A percentile compares a stretch with the other conserved stretches of the same genome.
Conservation (phyloP, 805 yeast species). For the Dipodascopsis uninucleata region DNA sequence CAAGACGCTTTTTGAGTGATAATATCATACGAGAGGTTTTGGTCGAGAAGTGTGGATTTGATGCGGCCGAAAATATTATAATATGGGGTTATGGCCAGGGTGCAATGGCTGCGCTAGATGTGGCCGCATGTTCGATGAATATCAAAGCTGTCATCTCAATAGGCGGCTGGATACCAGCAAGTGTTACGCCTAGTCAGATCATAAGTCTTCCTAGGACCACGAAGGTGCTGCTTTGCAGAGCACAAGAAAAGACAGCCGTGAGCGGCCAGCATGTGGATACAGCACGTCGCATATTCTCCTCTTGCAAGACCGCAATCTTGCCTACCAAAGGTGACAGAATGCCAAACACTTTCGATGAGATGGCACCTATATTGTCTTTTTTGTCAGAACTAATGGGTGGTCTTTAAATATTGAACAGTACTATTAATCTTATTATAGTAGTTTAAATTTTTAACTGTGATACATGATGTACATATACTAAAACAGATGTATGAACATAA, state of each 20-base stretch:
- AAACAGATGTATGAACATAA: too few species aligned
- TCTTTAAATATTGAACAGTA: too few species aligned
- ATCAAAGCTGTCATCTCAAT: constrained; percentile 24
- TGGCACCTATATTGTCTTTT: constrained; percentile 27
- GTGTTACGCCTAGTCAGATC: constrained; percentile 18
- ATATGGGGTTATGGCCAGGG: constrained; percentile 29
- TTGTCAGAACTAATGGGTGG: constrained; percentile 13
- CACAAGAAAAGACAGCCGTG: constrained; percentile 11
- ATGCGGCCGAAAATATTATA: constrained; percentile 14
- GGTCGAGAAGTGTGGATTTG: constrained; percentile 19
- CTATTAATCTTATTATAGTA: too few species aligned
- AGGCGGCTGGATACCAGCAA: constrained; percentile 26
- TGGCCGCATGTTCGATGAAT: constrained; percentile 15
- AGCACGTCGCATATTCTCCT: too few species aligned
- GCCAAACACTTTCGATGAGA: constrained; percentile 26
- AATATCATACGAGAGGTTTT: constrained; percentile 10
- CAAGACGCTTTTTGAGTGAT: constrained; percentile 2
- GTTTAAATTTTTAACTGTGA: too few species aligned
- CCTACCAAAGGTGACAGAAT: constrained; percentile 23
- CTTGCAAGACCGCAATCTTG: constrained; percentile 19
- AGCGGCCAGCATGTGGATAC: too few species aligned
- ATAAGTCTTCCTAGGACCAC: constrained; percentile 20
- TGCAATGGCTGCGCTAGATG: constrained; percentile 26
- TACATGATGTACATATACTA: too few species aligned
- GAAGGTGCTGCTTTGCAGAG: constrained; percentile 23